A percentile compares a stretch with the other conserved stretches of the same genome.
Evolutionary conservation across 176 grass and related monocot genomes (phyloP).

Genomic region (Oryza officinalis): DNA sequence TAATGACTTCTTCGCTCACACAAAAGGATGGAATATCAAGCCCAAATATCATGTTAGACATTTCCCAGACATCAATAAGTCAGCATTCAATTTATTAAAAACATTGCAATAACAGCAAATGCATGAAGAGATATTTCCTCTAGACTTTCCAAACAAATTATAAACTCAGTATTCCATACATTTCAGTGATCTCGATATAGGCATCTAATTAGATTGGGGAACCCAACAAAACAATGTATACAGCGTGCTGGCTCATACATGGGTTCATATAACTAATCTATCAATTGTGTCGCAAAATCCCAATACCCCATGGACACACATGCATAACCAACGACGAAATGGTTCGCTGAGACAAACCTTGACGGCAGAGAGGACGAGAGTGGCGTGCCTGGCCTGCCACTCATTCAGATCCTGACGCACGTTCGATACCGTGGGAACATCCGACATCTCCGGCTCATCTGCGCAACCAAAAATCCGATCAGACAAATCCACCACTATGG

Average conservation of each 20-base stretch:
- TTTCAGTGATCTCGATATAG: background rate
- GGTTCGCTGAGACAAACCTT: slow-evolving; percentile 56
- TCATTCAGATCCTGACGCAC: slow-evolving; percentile 98
- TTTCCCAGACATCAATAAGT: background rate
- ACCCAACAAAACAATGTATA: background rate
- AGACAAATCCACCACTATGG: slow-evolving; percentile 17
- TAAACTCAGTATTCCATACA: background rate
- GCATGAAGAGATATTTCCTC: background rate
- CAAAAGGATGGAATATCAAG: background rate
- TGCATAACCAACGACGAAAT: slow-evolving; percentile 15
- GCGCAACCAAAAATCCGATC: slow-evolving; percentile 7
- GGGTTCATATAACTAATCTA: background rate
- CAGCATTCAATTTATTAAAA: slow-evolving; percentile 16
- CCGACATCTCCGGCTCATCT: slow-evolving; percentile 76
- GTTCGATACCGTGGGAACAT: slow-evolving; percentile 85
- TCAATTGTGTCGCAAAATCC: background rate
- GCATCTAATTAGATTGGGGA: slow-evolving; percentile 3
- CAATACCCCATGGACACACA: background rate
- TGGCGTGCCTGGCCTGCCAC: slow-evolving; percentile 92
- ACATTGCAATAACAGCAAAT: background rate
- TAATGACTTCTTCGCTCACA: background rate
- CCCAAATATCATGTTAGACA: background rate
- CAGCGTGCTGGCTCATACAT: background rate
- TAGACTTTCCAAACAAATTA: background rate
- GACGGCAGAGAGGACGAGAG: slow-evolving; percentile 82